Evolutionary conservation across 1,139 yeast genomes (phyloP), one percentile per base, ranked within the genome.

Genomic region (Nakaseomyces nivariensis): DNA sequence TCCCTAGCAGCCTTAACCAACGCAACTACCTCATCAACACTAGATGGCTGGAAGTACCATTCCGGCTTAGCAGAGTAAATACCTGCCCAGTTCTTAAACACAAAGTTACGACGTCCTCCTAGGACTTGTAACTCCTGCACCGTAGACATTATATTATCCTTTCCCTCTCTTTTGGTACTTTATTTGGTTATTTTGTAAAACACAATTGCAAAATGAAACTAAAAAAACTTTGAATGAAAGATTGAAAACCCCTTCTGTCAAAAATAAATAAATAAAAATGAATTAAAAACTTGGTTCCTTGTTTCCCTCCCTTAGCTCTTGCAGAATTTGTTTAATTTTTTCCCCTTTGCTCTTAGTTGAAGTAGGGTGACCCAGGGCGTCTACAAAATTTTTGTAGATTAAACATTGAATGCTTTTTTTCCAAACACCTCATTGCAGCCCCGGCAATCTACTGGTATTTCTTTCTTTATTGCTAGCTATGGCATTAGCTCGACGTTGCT

Each of bases 41-140:
- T 70, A 1, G 71, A 63, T 0, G 97, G 97, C 67, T 88, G 95
- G 63, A 87, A 82, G 58, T 78, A 85, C 32, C 83, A 77, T 59
- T 78, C 81, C 0, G 97, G 97, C 51, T 72, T 73, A 62, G 96
- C 84, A 41, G 70, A 64, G 67, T 85, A 89, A 7, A 96, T 90
- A 27, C 88, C 86, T 0, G 97, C 97, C 97, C 97, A 92, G 45
- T 96, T 90, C 49, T 72, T 61, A 59, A 70, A 70, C 48, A 62
- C 60, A 52, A 57, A 56, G 58, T 66, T 63, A 52, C 56, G 58
- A 48, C 56, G 56, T 6, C 47, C 47, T 9, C 38, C 42, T 4
- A 34, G 38, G 31, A 33, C 29, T 24, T 43, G 32, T 27, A 43
- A 43, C 25, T 36, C 47, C 24, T 38, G 31, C 17, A 26, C 31